phyloP scores from a whole-genome alignment of 495 filamentous ascomycete genomes.

The Letharia lupina region DNA sequence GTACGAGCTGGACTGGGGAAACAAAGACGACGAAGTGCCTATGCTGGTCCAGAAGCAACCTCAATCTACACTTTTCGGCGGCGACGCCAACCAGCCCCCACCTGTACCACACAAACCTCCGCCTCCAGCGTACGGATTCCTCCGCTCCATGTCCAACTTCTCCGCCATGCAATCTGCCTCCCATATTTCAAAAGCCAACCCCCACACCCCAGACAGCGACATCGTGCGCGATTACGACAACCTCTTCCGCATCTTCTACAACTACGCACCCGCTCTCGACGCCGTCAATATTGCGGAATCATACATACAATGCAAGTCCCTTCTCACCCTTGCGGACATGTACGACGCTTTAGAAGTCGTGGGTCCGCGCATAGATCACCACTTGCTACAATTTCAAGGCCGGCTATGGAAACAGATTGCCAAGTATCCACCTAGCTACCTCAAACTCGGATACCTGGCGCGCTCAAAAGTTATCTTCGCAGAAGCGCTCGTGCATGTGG shows the following conservation, averaged over 20 bases:
- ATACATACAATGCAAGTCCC: constrained; percentile 83
- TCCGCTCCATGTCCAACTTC: constrained; percentile 76
- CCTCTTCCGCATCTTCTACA: constrained; percentile 87
- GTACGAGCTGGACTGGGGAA: constrained; percentile 76
- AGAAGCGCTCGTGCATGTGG: constrained; percentile 83
- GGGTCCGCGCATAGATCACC: constrained; percentile 84
- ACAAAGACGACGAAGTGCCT: constrained; percentile 66
- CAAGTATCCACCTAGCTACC: constrained; percentile 84
- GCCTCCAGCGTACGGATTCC: constrained; percentile 57
- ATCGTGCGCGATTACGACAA: constrained; percentile 86
- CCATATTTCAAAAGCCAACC: constrained; percentile 33
- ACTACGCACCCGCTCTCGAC: constrained; percentile 73
- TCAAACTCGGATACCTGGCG: constrained; percentile 79
- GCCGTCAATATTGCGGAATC: constrained; percentile 78
- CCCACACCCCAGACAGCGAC: constrained; percentile 50
- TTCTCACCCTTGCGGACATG: constrained; percentile 77
- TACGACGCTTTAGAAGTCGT: constrained; percentile 85
- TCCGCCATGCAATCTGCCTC: constrained; percentile 48
- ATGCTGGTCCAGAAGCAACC: constrained; percentile 72
- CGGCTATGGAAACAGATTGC: constrained; percentile 88
- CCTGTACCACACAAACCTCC: constrained; percentile 46
- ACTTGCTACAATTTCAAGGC: constrained; percentile 81
- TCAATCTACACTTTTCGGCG: constrained; percentile 43
- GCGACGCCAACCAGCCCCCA: constrained; percentile 33
- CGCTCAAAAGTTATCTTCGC: constrained; percentile 79